Evolutionary conservation across 1,284 basidiomycete genomes (phyloP), one percentile per base, ranked within the genome.

Genomic region (Ustilago shanxiensis): DNA sequence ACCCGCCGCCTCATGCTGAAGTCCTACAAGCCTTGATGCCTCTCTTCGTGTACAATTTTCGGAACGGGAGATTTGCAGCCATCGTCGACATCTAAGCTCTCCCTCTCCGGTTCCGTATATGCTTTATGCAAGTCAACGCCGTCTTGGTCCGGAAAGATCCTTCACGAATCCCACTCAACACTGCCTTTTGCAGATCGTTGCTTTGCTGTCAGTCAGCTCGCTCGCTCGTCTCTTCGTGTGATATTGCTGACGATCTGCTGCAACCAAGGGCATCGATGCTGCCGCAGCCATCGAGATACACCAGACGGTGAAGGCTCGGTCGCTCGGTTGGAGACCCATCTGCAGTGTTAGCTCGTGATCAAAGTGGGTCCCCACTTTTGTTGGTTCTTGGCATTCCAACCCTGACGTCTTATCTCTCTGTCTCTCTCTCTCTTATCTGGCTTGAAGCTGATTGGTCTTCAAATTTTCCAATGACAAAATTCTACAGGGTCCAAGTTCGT

Each of bases 361-460:
- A 51, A n/a, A 31, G 49, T 31, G 49, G 35, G 31, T 14, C n/a
- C 52, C 37, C 35, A n/a, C 35, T 33, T 2, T 41, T n/a, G n/a
- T 9, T 26, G 16, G 11, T 14, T 61, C 60, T 61, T 61, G 60
- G 60, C 51, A 54, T 61, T 61, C 51, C 58, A 24, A 53, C 26
- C 50, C 59, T 60, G 59, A 52, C 50, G 49, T 35, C 20, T 50
- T 51, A 39, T 60, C 33, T 44, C 20, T 53, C 20, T 53, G 37
- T 45, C 33, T 51, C 26, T 60, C 47, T 44, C 29, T 53, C n/a
- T 53, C 50, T 45, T 53, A 45, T 53, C 49, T 29, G 39, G 22
- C 6, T 31, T n/a, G 20, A 6, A n/a, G 26, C 16, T 55, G 35
- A 39, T 28, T 55, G 53, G 35, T 14, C 14, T 44, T n/a, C n/a